phyloP scores from a whole-genome alignment of 768 basidiomycete genomes.

The Gymnopilus junonius region DNA sequence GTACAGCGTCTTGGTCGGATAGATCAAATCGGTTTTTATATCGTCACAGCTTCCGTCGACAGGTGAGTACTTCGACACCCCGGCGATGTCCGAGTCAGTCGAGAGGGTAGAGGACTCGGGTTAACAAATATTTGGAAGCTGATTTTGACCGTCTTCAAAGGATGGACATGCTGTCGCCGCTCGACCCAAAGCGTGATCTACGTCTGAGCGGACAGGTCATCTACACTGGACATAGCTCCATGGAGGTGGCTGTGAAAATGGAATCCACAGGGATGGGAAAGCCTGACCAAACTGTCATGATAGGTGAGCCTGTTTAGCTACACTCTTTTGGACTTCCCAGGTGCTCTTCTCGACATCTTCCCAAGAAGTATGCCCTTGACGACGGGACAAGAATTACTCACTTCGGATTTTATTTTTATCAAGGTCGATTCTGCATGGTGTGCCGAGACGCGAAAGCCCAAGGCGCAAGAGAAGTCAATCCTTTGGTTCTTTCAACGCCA shows the following conservation, averaged over 20 bases:
- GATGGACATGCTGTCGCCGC: slow-evolving; percentile 66
- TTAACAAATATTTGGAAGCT: not conserved
- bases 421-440: slow-evolving; percentile 94
- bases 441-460: slow-evolving; percentile 74
- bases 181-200: slow-evolving; percentile 67
- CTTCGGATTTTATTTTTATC: not conserved
- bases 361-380: not conserved
- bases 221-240: slow-evolving; percentile 74
- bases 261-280: slow-evolving; percentile 57
- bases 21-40: slow-evolving; percentile 71
- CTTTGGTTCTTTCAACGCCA: slow-evolving; percentile 56
- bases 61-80: slow-evolving; percentile 47
- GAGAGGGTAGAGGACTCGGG: not conserved
- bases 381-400: not conserved
- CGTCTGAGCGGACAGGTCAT: slow-evolving; percentile 82
- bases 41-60: slow-evolving; percentile 86
- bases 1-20: slow-evolving; percentile 59
- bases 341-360: not conserved
- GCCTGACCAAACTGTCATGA: slow-evolving; percentile 62
- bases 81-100: too few species aligned
- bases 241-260: slow-evolving; percentile 90
- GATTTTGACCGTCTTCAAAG: slow-evolving; percentile 38
- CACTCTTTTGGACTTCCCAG: not conserved
- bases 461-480: slow-evolving; percentile 65
- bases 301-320: slow-evolving; percentile 47